Conservation (phyloP, 2,329 filamentous ascomycete genomes). For the Colletotrichum sojae region DNA sequence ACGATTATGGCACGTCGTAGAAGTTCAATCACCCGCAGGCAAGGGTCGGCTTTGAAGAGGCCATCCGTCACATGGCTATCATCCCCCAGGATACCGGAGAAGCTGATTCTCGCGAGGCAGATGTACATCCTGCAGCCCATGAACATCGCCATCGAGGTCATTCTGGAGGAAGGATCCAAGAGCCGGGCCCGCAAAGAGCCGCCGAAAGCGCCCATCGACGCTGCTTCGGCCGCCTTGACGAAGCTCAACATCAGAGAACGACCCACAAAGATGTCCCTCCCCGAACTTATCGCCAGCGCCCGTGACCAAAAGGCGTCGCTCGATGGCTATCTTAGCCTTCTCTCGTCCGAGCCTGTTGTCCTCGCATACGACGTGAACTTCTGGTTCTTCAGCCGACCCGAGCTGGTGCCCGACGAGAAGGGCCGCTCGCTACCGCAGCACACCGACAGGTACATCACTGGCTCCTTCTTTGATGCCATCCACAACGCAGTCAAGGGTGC, state of each 20-base stretch:
- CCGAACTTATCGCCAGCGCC: conserved; percentile 49
- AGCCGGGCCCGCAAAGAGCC: conserved; percentile 43
- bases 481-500: conserved; percentile 52
- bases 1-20: conserved; percentile 54
- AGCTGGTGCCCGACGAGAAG: conserved; percentile 61
- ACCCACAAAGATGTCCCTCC: conserved; percentile 48
- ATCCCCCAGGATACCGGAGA: conserved; percentile 49
- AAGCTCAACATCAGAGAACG: conserved; percentile 49
- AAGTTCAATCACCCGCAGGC: conserved; percentile 44
- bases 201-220: conserved; percentile 48
- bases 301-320: conserved; percentile 51
- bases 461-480: conserved; percentile 58
- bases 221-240: conserved; percentile 48
- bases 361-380: conserved; percentile 52
- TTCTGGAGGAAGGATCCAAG: conserved; percentile 56
- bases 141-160: conserved; percentile 58
- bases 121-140: conserved; percentile 53
- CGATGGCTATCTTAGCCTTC: conserved; percentile 53
- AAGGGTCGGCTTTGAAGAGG: conserved; percentile 45
- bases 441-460: conserved; percentile 59
- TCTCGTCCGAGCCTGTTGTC: conserved; percentile 51
- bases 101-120: conserved; percentile 58
- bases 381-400: conserved; percentile 56
- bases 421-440: conserved; percentile 54
- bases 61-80: conserved; percentile 44